phyloP scores from a whole-genome alignment of 2,329 filamentous ascomycete genomes.

The Penicillium sp. region DNA sequence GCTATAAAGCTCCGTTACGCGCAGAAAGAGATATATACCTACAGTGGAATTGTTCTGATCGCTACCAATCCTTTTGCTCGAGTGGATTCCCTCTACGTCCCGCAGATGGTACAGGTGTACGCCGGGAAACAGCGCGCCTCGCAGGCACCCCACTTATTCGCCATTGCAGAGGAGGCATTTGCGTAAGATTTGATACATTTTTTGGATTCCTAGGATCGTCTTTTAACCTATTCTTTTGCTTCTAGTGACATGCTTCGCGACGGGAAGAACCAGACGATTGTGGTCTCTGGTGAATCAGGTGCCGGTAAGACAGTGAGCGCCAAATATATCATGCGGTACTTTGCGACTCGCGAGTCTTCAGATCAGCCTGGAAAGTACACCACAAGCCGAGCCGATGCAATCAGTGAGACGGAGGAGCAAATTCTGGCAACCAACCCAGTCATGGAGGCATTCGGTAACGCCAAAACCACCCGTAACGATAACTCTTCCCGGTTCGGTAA shows the following conservation, averaged over 20 bases:
- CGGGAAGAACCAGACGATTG: slow-evolving; percentile 93
- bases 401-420: slow-evolving; percentile 98
- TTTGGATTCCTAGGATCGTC: neutral
- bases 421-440: slow-evolving; percentile 98
- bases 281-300: slow-evolving; percentile 98
- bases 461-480: slow-evolving; percentile 98
- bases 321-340: slow-evolving; percentile 99
- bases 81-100: slow-evolving; percentile 96
- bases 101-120: slow-evolving; percentile 99
- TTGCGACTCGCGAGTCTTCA: slow-evolving; percentile 92
- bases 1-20: slow-evolving; percentile 95
- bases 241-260: slow-evolving; percentile 95
- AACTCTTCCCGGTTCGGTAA: slow-evolving; percentile 99
- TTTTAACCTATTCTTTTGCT: neutral
- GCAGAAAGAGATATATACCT: slow-evolving; percentile 99
- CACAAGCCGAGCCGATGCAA: slow-evolving; percentile 73
- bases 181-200: slow-evolving; percentile 61
- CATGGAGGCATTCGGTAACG: slow-evolving; percentile 99
- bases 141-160: slow-evolving; percentile 96
- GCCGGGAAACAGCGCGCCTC: slow-evolving; percentile 95
- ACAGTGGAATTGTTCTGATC: slow-evolving; percentile 97
- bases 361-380: slow-evolving; percentile 77
- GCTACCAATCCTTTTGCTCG: slow-evolving; percentile 97
- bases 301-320: slow-evolving; percentile 98
- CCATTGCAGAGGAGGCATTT: slow-evolving; percentile 98